Conservation (phyloP, 257 asterid species). For the Petunia axillaris region DNA sequence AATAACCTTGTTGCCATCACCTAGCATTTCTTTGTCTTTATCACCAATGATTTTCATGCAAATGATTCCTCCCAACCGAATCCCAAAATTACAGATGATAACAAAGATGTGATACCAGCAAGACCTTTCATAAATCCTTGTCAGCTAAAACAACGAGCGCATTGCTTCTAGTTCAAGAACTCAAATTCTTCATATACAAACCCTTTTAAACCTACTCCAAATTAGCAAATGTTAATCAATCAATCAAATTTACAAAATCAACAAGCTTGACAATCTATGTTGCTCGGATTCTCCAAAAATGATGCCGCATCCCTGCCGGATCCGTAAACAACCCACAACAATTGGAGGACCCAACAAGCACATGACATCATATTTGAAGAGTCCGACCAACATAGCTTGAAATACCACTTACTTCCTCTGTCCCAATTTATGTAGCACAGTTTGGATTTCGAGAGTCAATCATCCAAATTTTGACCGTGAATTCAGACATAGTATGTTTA, state of each 20-base stretch:
- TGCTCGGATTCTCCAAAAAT: no score
- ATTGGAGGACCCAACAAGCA: no score
- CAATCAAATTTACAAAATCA: constrained; percentile 32
- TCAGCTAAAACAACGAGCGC: constrained; percentile 45
- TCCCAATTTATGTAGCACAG: no score
- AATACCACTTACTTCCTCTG: no score
- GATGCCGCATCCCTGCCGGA: no score
- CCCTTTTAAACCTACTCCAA: constrained; percentile 37
- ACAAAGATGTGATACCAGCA: constrained; percentile 39
- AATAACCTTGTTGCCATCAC: constrained; percentile 45
- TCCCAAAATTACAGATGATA: constrained; percentile 44
- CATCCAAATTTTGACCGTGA: no score
- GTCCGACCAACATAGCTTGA: no score
- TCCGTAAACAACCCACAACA: no score
- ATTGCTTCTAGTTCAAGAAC: constrained; percentile 48
- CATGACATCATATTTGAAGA: no score
- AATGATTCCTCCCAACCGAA: constrained; percentile 55
- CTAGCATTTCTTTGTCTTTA: constrained; percentile 47
- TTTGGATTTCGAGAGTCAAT: no score
- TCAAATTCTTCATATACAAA: constrained; percentile 38
- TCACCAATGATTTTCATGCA: constrained; percentile 58
- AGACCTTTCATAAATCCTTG: constrained; percentile 50
- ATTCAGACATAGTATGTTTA: no score
- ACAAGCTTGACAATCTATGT: not conserved
- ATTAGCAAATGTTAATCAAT: constrained; percentile 36